A percentile compares a stretch with the other conserved stretches of the same genome.
Evolutionary conservation across 345 rosid genomes (phyloP).

Genomic region (Gynandropsis gynandra): DNA sequence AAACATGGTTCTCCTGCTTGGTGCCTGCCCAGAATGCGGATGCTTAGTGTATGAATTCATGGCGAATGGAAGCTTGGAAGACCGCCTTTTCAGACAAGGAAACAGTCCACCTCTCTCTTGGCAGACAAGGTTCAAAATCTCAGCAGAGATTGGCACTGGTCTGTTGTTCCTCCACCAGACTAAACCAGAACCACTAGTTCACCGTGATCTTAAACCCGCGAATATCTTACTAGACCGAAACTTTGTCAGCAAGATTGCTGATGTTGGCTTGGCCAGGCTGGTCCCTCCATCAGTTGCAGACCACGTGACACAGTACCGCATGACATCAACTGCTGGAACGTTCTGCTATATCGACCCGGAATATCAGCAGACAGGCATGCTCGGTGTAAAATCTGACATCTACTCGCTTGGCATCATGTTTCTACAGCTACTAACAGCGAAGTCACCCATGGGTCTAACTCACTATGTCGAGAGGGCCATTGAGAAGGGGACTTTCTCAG

Average conservation of each 20-base stretch:
- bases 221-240: slow-evolving; percentile 81
- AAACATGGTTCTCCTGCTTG: slow-evolving; percentile 83
- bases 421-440: slow-evolving; percentile 64
- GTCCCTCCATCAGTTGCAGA: slow-evolving; percentile 85
- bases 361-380: slow-evolving; percentile 93
- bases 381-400: slow-evolving; percentile 76
- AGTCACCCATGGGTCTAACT: slow-evolving; percentile 80
- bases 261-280: slow-evolving; percentile 83
- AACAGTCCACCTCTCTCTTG: slow-evolving; percentile 58
- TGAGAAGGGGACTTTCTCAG: slow-evolving; percentile 47
- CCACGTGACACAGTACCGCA: slow-evolving; percentile 69
- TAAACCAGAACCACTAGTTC: slow-evolving; percentile 86
- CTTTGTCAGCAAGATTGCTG: slow-evolving; percentile 86
- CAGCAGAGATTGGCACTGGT: slow-evolving; percentile 78
- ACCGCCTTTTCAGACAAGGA: slow-evolving; percentile 58
- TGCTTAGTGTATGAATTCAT: slow-evolving; percentile 85
- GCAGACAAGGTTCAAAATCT: slow-evolving; percentile 69
- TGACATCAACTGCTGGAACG: slow-evolving; percentile 92
- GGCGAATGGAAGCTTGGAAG: slow-evolving; percentile 91
- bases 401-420: slow-evolving; percentile 81
- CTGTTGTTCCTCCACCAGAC: slow-evolving; percentile 81
- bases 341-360: slow-evolving; percentile 93
- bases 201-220: slow-evolving; percentile 86
- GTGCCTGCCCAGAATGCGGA: slow-evolving; percentile 87
- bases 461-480: slow-evolving; percentile 67